These are phyloP conservation scores for Neoboletus magnificus DNA, from an alignment of 768 basidiomycete species.

Conservation along the genomic window DNA sequence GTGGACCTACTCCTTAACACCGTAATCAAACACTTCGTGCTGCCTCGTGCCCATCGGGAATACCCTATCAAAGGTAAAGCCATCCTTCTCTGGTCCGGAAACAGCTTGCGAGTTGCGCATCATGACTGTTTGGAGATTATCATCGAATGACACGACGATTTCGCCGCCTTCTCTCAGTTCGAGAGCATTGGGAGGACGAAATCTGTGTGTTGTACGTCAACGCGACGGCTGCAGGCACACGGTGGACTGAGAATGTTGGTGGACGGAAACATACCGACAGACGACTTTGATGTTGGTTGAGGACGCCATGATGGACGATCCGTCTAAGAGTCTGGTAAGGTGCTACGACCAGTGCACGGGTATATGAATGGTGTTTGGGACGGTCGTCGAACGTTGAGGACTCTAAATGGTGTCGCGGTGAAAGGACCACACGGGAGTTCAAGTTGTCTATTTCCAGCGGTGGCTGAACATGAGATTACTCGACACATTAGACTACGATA, in stretches of 20 bases:
- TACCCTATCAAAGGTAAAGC: slow-evolving; percentile 96
- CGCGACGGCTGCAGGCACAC: background rate
- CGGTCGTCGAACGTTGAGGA: background rate
- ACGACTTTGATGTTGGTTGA: slow-evolving; percentile 96
- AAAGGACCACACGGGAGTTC: slow-evolving; percentile 19
- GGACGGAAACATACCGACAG: slow-evolving; percentile 74
- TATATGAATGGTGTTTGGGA: slow-evolving; percentile 9
- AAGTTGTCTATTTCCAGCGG: slow-evolving; percentile 22
- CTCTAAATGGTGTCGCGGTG: slow-evolving; percentile 13
- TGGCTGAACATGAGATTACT: slow-evolving; percentile 26
- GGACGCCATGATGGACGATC: slow-evolving; percentile 58
- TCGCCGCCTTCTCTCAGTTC: slow-evolving; percentile 86
- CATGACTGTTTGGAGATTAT: slow-evolving; percentile 79
- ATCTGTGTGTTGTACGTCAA: slow-evolving; percentile 46
- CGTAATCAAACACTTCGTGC: slow-evolving; percentile 95
- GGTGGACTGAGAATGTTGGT: slow-evolving; percentile 1
- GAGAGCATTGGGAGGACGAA: slow-evolving; percentile 92
- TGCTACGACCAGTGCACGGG: slow-evolving; percentile 14
- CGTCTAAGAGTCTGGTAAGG: slow-evolving; percentile 15
- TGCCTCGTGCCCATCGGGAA: slow-evolving; percentile 92
- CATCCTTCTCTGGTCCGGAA: slow-evolving; percentile 91
- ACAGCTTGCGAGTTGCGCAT: slow-evolving; percentile 67
- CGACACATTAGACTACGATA: background rate
- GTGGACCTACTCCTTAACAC: slow-evolving; percentile 84
- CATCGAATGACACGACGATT: slow-evolving; percentile 86